A percentile compares a stretch with the other conserved stretches of the same genome.
Conservation (phyloP, 2,329 filamentous ascomycete species). For the Endocalyx cinctus region DNA sequence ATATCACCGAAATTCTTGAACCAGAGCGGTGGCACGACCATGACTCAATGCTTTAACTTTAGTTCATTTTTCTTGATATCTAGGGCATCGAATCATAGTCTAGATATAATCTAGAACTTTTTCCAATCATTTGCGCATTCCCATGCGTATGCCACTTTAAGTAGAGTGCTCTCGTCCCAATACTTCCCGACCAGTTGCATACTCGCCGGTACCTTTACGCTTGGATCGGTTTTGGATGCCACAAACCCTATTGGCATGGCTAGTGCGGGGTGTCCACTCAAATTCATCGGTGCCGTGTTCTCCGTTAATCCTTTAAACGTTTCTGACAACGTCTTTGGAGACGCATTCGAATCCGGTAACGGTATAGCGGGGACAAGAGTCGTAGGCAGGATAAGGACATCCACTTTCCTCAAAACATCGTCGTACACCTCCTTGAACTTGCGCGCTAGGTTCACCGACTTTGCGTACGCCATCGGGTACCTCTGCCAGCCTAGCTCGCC, state of each 20-base stretch:
- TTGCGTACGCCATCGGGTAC: slow-evolving; percentile 1
- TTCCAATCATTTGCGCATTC: slow-evolving; percentile 41
- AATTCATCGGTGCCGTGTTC: slow-evolving; percentile 54
- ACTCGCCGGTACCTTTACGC: slow-evolving; percentile 41
- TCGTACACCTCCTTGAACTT: slow-evolving; percentile 1
- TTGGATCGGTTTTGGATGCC: slow-evolving; percentile 30
- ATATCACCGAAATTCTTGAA: too few relatives aligned
- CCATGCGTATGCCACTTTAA: slow-evolving; percentile 40
- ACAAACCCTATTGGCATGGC: slow-evolving; percentile 46
- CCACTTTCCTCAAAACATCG: background rate
- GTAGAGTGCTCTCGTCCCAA: slow-evolving; percentile 42
- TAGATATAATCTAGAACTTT: slow-evolving; percentile 1
- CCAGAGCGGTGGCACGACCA: too few relatives aligned
- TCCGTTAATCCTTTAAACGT: background rate
- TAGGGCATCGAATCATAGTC: background rate
- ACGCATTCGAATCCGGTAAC: background rate
- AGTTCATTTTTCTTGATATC: too few relatives aligned
- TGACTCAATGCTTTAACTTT: too few relatives aligned
- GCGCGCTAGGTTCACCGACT: slow-evolving; percentile 2
- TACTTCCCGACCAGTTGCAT: slow-evolving; percentile 50
- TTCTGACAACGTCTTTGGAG: background rate
- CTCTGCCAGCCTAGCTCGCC: slow-evolving; percentile 3
- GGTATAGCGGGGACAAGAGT: background rate
- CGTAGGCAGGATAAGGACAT: slow-evolving; percentile 3
- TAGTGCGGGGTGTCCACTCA: slow-evolving; percentile 51